Conservation (phyloP, 257 asterid species). For the Anisodus tanguticus region DNA sequence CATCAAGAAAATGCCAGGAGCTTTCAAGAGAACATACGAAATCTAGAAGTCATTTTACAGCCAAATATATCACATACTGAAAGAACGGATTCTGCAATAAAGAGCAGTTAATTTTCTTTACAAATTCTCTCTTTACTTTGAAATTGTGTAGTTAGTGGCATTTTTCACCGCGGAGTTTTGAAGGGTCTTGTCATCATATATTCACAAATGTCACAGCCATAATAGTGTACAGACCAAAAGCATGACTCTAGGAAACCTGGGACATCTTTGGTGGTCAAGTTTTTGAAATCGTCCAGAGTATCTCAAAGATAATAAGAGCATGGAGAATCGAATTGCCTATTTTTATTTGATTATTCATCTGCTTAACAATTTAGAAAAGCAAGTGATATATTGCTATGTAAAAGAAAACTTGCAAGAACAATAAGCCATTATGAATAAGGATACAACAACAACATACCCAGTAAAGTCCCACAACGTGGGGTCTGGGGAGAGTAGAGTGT, state of each 20-base stretch:
- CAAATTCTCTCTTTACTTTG: background rate
- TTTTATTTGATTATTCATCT: conserved; percentile 1
- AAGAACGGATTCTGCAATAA: background rate
- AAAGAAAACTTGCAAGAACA: background rate
- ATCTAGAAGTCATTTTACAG: background rate
- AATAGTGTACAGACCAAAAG: background rate
- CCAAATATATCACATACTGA: background rate
- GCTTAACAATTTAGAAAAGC: background rate
- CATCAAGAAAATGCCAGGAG: background rate
- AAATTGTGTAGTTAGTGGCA: background rate
- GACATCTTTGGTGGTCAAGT: background rate
- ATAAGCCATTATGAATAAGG: background rate
- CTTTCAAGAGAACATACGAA: background rate
- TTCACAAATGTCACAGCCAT: background rate
- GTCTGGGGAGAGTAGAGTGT: too few relatives aligned
- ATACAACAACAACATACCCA: background rate
- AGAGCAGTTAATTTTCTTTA: background rate
- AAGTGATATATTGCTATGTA: background rate
- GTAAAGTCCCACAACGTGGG: too few relatives aligned
- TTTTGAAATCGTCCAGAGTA: background rate
- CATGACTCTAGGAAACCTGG: background rate
- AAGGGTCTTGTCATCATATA: background rate
- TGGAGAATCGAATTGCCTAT: conserved; percentile 1
- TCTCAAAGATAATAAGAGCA: background rate
- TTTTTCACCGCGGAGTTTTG: background rate